phyloP scores from a whole-genome alignment of 495 filamentous ascomycete species.

The Trypethelium eluteriae region DNA sequence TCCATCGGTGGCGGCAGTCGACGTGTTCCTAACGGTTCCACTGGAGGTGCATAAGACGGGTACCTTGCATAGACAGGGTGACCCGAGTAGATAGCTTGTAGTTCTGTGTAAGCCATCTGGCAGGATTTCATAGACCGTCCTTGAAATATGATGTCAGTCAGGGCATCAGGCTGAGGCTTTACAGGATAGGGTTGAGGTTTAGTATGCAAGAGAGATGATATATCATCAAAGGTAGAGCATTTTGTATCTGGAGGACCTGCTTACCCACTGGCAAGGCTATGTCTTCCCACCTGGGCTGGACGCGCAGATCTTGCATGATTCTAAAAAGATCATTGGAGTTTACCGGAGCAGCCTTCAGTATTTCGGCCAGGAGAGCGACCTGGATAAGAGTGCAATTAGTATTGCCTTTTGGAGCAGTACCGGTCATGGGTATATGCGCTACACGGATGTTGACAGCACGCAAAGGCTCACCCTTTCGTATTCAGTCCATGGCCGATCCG shows the following conservation, averaged over 20 bases:
- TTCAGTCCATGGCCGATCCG: constrained; percentile 9
- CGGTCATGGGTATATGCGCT: neutral
- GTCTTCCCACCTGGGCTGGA: constrained; percentile 3
- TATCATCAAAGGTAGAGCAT: neutral
- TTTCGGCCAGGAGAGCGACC: constrained; percentile 3
- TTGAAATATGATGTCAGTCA: neutral
- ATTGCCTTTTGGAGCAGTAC: neutral
- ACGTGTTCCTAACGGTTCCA: neutral
- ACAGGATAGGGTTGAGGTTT: neutral
- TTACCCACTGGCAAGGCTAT: neutral
- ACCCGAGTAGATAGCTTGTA: constrained; percentile 6
- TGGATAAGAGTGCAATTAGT: neutral
- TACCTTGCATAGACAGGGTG: constrained; percentile 9
- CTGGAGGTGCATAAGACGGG: neutral
- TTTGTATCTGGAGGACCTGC: neutral
- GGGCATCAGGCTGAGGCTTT: neutral
- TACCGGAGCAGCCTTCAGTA: constrained; percentile 8
- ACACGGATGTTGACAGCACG: neutral
- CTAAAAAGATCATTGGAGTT: constrained; percentile 9
- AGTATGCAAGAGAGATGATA: neutral
- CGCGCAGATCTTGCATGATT: constrained; percentile 8
- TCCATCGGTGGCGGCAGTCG: constrained; percentile 7
- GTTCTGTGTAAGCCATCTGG: constrained; percentile 3
- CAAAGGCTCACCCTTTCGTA: neutral
- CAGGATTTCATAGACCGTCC: constrained; percentile 3